Percentiles rank a stretch among this genome's conserved stretches.
phyloP scores from a whole-genome alignment of 2,329 filamentous ascomycete genomes.

The Myriangium duriaei region DNA sequence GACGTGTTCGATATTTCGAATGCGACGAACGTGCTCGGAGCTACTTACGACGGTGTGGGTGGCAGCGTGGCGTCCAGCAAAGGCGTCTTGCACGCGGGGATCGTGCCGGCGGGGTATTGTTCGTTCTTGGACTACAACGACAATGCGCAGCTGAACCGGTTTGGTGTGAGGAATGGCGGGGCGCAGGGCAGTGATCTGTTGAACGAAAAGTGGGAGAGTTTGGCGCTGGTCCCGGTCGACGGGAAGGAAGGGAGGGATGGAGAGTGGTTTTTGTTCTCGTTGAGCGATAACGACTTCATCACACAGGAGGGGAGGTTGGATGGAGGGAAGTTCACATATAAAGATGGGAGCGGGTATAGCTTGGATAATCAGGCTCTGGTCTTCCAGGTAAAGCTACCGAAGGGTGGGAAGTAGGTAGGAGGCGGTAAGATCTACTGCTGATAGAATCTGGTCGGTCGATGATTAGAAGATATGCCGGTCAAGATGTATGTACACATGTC shows the following conservation, averaged over 20 bases:
- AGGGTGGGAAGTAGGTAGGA: too few species aligned
- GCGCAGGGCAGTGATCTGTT: constrained; percentile 44
- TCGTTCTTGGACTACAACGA: constrained; percentile 57
- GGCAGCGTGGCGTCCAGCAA: constrained; percentile 33
- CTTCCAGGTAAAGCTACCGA: constrained; percentile 44
- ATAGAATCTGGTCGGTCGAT: too few species aligned
- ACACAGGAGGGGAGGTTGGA: constrained; percentile 55
- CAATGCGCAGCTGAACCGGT: constrained; percentile 50
- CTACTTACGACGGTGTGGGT: constrained; percentile 22
- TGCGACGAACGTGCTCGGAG: constrained; percentile 48
- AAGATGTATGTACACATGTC: too few species aligned
- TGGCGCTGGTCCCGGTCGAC: constrained; percentile 48
- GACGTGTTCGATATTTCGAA: constrained; percentile 54
- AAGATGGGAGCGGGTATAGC: constrained; percentile 44
- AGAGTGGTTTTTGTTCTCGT: constrained; percentile 54
- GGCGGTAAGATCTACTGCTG: too few species aligned
- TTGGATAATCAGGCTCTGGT: constrained; percentile 52
- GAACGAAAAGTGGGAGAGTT: constrained; percentile 68
- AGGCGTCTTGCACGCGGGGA: constrained; percentile 41
- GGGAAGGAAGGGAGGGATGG: constrained; percentile 30
- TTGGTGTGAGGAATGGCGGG: constrained; percentile 57
- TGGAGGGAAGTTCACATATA: constrained; percentile 42
- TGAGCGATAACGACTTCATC: constrained; percentile 65
- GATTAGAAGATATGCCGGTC: too few species aligned
- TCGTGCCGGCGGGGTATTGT: constrained; percentile 51